Conservation (phyloP, 768 basidiomycete species). For the Tricholoma saponaceum region DNA sequence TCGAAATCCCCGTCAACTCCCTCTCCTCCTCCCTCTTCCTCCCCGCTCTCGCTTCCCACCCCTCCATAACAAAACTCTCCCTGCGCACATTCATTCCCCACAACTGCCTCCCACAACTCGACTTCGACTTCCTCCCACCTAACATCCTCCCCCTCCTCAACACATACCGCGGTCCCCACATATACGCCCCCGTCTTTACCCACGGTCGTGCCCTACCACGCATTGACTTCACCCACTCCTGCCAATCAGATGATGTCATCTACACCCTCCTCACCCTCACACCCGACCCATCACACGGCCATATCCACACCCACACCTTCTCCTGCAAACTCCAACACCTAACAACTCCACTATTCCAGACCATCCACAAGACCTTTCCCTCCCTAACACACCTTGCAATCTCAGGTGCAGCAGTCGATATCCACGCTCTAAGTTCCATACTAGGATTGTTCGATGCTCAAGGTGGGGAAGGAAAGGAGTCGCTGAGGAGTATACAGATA, state of each 20-base stretch:
- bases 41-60: constrained; percentile 4
- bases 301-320: background rate
- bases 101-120: constrained; percentile 8
- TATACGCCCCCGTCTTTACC: constrained; percentile 12
- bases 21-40: constrained; percentile 10
- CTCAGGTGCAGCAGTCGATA: constrained; percentile 13
- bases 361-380: constrained; percentile 13
- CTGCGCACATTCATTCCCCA: constrained; percentile 11
- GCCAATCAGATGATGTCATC: constrained; percentile 9
- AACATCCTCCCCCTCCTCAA: constrained; percentile 11
- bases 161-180: constrained; percentile 14
- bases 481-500: constrained; percentile 10
- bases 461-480: constrained; percentile 1
- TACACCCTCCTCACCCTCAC: constrained; percentile 2
- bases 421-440: constrained; percentile 10
- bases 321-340: constrained; percentile 11
- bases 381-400: constrained; percentile 14
- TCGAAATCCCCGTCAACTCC: constrained; percentile 14
- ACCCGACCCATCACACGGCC: background rate
- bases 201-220: constrained; percentile 5
- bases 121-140: constrained; percentile 8
- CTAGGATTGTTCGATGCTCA: constrained; percentile 1
- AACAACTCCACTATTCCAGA: constrained; percentile 6
- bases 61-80: constrained; percentile 9
- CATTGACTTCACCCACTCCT: constrained; percentile 11